These are phyloP conservation scores for Globisporangium spinosum DNA, from an alignment of 352 stramenopile species.

Conservation along the genomic window DNA sequence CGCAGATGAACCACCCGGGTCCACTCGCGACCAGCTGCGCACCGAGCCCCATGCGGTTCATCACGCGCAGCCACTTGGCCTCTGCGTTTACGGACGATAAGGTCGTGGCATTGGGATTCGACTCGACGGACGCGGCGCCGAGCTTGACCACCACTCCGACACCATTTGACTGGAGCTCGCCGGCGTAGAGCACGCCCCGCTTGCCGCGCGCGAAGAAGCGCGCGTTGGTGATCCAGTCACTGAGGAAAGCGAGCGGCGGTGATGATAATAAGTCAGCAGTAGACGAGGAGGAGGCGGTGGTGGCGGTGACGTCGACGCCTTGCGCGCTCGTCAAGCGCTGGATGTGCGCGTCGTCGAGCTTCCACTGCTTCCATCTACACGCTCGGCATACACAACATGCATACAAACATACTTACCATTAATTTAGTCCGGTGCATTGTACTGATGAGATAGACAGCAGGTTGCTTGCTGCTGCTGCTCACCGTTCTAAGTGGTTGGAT, in stretches of 20 bases:
- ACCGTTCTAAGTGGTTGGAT: constrained; percentile 48
- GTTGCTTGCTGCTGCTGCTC: constrained; percentile 1
- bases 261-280: constrained; percentile 1
- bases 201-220: constrained; percentile 69
- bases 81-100: constrained; percentile 42
- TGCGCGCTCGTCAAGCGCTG: constrained; percentile 39
- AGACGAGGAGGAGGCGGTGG: not conserved
- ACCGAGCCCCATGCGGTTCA: constrained; percentile 65
- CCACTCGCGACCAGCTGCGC: constrained; percentile 39
- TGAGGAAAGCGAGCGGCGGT: constrained; percentile 20
- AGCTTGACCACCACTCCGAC: constrained; percentile 52
- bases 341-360: constrained; percentile 51
- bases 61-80: constrained; percentile 47
- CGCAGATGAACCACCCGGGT: constrained; percentile 55
- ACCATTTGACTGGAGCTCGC: constrained; percentile 20
- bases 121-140: constrained; percentile 10
- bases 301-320: not conserved
- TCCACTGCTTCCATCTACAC: constrained; percentile 61
- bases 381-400: not conserved
- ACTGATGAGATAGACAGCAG: not conserved
- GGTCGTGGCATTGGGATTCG: constrained; percentile 21
- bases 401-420: not conserved
- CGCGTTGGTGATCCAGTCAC: constrained; percentile 27
- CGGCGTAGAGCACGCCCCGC: constrained; percentile 54
- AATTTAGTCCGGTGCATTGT: not conserved